Evolutionary conservation across 129 eudicot genomes (phyloP).

Genomic region (Ambrosia artemisiifolia): DNA sequence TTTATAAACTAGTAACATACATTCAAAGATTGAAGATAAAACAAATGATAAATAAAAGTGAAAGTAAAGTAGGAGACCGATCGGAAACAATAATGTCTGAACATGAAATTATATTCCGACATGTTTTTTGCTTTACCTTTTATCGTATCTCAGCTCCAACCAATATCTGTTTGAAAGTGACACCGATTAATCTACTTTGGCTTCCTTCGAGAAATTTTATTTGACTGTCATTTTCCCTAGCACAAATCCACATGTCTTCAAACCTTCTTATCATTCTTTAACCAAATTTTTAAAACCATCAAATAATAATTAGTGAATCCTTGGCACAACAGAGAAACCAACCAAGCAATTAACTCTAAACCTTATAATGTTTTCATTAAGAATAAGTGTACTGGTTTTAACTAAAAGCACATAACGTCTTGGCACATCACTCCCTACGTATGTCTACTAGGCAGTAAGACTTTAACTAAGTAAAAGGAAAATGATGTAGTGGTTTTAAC

Average conservation of each 20-base stretch:
- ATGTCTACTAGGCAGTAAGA: no score
- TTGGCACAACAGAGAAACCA: no score
- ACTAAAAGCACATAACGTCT: no score
- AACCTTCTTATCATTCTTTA: neutral
- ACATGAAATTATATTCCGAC: conserved; percentile 19
- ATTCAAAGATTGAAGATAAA: conserved; percentile 20
- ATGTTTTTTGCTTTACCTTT: conserved; percentile 26
- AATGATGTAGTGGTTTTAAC: no score
- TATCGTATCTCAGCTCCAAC: conserved; percentile 17
- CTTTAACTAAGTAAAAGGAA: no score
- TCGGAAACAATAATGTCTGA: conserved; percentile 21
- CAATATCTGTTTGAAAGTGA: conserved; percentile 24
- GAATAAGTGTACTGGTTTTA: no score
- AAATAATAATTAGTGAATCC: no score
- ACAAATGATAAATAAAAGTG: conserved; percentile 28
- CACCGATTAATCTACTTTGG: conserved; percentile 24
- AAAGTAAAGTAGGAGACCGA: neutral
- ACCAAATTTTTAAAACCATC: neutral
- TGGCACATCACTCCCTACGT: no score
- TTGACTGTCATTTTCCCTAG: conserved; percentile 15
- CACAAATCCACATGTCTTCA: neutral
- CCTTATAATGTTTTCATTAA: no score
- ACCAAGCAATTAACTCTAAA: no score
- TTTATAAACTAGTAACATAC: neutral
- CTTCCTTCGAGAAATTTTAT: conserved; percentile 23